phyloP scores from a whole-genome alignment of 2,329 filamentous ascomycete genomes.

The Sporothrix globosa region DNA sequence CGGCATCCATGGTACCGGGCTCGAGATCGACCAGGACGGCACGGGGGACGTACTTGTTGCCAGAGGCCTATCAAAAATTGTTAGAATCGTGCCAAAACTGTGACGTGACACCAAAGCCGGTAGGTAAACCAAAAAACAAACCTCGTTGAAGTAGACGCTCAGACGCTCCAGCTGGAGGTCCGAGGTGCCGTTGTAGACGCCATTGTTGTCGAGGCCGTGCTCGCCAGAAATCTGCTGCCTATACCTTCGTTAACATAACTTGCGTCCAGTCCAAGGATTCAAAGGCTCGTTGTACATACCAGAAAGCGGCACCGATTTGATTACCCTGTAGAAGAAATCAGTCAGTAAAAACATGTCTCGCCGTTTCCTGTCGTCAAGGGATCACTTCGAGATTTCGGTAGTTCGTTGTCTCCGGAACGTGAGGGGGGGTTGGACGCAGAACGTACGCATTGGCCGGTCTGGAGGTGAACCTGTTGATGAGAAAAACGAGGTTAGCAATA shows the following conservation, averaged over 20 bases:
- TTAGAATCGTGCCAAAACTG: not conserved
- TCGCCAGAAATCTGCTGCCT: conserved; percentile 84
- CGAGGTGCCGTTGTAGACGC: conserved; percentile 97
- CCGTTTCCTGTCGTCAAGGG: not conserved
- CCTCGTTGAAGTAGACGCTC: conserved; percentile 66
- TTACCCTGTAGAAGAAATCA: conserved; percentile 71
- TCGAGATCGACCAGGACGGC: conserved; percentile 99
- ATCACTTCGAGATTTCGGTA: too few relatives aligned
- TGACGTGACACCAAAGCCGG: not conserved
- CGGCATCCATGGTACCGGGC: conserved; percentile 99
- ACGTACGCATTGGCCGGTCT: conserved; percentile 98
- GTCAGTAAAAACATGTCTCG: conserved; percentile 35
- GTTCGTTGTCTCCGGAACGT: not conserved
- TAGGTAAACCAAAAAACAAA: conserved; percentile 41
- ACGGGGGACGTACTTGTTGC: conserved; percentile 99
- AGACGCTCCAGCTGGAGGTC: conserved; percentile 99
- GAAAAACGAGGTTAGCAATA: conserved; percentile 38
- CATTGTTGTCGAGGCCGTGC: conserved; percentile 96
- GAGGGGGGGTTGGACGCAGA: not conserved
- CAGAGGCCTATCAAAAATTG: conserved; percentile 68
- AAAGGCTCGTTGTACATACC: conserved; percentile 56
- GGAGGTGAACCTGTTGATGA: conserved; percentile 86
- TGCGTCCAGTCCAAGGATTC: not conserved
- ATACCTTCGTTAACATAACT: conserved; percentile 38
- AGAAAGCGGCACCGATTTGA: conserved; percentile 99